Evolutionary conservation across 768 basidiomycete species (phyloP).

Genomic region (Rhizopogon sp.): DNA sequence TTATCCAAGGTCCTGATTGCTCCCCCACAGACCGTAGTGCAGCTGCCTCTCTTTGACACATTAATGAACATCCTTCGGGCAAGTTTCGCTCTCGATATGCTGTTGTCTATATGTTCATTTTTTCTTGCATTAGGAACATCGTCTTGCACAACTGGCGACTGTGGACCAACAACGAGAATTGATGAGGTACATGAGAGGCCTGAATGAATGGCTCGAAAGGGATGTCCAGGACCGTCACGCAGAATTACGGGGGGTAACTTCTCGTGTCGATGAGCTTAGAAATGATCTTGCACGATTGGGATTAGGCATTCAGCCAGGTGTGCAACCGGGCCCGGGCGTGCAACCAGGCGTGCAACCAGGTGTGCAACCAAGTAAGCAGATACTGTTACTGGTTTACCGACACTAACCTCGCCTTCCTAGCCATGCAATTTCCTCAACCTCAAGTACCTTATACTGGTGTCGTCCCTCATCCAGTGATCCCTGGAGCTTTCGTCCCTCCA

Average conservation of each 20-base stretch:
- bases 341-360: background rate
- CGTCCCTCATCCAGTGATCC: constrained; percentile 16
- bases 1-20: background rate
- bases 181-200: constrained; percentile 70
- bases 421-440: constrained; percentile 22
- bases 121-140: constrained; percentile 55
- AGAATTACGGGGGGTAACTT: constrained; percentile 62
- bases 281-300: constrained; percentile 42
- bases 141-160: constrained; percentile 65
- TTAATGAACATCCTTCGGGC: constrained; percentile 68
- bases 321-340: constrained; percentile 6
- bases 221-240: constrained; percentile 77
- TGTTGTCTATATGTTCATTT: constrained; percentile 2
- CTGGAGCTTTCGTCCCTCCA: constrained; percentile 11
- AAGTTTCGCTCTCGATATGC: constrained; percentile 14
- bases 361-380: background rate
- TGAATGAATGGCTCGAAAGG: constrained; percentile 76
- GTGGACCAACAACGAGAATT: constrained; percentile 77
- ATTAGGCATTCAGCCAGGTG: constrained; percentile 36
- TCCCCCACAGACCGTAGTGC: constrained; percentile 47
- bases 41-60: constrained; percentile 64
- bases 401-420: constrained; percentile 3
- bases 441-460: constrained; percentile 9
- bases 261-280: constrained; percentile 49
- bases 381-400: background rate